Conservation (phyloP, 768 basidiomycete species). For the Heimioporus sp. region DNA sequence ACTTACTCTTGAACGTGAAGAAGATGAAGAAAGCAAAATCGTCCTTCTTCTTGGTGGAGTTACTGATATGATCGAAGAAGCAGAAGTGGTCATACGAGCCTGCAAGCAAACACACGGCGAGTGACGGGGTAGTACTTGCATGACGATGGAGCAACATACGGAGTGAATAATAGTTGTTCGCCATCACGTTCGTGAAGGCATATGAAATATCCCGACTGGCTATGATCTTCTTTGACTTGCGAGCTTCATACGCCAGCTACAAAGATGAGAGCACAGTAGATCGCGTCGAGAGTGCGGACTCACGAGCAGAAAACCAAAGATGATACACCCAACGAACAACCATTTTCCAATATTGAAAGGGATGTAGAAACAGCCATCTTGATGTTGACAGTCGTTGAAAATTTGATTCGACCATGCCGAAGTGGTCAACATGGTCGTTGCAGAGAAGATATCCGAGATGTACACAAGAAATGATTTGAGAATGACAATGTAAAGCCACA, state of each 20-base stretch:
- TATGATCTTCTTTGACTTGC: constrained; percentile 93
- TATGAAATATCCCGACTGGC: constrained; percentile 95
- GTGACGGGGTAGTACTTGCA: not conserved
- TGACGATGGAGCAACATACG: constrained; percentile 49
- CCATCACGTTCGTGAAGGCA: constrained; percentile 97
- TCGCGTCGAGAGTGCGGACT: constrained; percentile 21
- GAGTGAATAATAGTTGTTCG: constrained; percentile 94
- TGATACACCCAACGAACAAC: constrained; percentile 98
- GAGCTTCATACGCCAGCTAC: constrained; percentile 87
- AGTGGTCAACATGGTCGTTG: constrained; percentile 93
- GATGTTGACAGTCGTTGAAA: constrained; percentile 65
- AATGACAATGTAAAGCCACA: constrained; percentile 90
- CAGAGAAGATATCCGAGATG: constrained; percentile 96
- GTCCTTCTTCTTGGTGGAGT: constrained; percentile 94
- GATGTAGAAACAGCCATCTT: constrained; percentile 76
- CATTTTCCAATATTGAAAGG: constrained; percentile 90
- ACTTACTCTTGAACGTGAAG: constrained; percentile 97
- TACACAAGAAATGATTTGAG: constrained; percentile 97
- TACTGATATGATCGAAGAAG: constrained; percentile 95
- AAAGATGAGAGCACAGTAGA: constrained; percentile 7
- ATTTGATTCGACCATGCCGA: constrained; percentile 90
- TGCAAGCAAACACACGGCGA: constrained; percentile 26
- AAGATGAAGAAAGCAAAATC: constrained; percentile 99
- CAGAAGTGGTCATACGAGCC: constrained; percentile 97
- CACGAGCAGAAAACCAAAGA: constrained; percentile 95